Percentiles rank a stretch among this genome's conserved stretches.
Evolutionary conservation across 305 asterid genomes (phyloP).

Genomic region (Petunia hybrid): DNA sequence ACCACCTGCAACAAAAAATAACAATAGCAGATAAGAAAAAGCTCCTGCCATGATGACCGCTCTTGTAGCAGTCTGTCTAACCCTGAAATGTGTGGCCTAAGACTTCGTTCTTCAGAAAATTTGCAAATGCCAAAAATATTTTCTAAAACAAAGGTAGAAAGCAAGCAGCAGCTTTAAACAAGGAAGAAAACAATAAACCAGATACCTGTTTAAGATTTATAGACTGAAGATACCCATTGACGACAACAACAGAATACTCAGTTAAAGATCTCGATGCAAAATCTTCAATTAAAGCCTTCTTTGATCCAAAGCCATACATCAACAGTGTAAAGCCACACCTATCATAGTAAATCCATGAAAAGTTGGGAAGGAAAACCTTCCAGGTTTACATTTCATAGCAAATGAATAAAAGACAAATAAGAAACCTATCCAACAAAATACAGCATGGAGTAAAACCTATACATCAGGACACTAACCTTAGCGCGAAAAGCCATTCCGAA

Average conservation of each 20-base stretch:
- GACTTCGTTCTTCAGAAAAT: too few species aligned
- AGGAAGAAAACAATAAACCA: slow-evolving; percentile 5
- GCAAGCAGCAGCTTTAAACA: neutral
- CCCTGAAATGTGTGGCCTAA: too few species aligned
- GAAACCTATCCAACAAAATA: neutral
- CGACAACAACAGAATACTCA: slow-evolving; percentile 77
- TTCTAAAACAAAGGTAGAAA: too few species aligned
- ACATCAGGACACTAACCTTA: slow-evolving; percentile 53
- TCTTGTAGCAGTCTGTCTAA: too few species aligned
- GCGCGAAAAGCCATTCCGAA: slow-evolving; percentile 67
- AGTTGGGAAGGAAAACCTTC: neutral
- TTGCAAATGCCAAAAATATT: too few species aligned
- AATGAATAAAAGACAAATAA: neutral
- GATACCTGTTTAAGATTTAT: slow-evolving; percentile 84
- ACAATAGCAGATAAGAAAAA: too few species aligned
- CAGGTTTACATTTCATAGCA: neutral
- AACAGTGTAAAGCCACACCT: slow-evolving; percentile 90
- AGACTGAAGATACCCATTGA: slow-evolving; percentile 93
- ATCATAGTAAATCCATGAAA: slow-evolving; percentile 27
- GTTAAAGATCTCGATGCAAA: slow-evolving; percentile 77
- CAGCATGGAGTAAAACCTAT: neutral
- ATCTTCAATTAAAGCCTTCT: slow-evolving; percentile 82
- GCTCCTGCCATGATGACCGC: too few species aligned
- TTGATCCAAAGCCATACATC: slow-evolving; percentile 96
- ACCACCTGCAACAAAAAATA: too few species aligned